Evolutionary conservation across 2,329 filamentous ascomycete genomes (phyloP), one percentile per base, ranked within the genome.

Genomic region (Botrytis byssoidea): DNA sequence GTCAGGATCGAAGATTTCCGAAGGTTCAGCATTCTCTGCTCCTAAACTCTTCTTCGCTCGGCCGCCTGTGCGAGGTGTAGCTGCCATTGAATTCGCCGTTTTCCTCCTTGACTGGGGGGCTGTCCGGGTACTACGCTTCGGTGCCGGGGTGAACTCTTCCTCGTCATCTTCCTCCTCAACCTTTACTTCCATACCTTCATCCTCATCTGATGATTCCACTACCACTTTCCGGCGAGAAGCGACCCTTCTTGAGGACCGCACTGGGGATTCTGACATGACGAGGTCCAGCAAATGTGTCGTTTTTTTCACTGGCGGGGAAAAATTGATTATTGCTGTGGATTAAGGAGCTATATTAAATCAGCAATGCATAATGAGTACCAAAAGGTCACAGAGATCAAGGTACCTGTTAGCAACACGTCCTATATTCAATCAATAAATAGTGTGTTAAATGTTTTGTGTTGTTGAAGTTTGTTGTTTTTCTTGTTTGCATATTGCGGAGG

Each of bases 131-230:
- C 86, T 88, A 74, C 87, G 87, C 72, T 88, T 85, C 6, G 79
- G 78, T 1, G 91, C 78, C 3, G 94, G 94, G 63, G 92, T 92
- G 79, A 94, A 96, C 68, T 97, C 93, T 76, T 93, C 92, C 42
- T 68, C 84, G 18, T 57, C 86, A 5, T 92, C 88, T 42, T 91
- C 86, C 42, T 89, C 86, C 40, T 89, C 85, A 74, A 88, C 86
- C 79, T 88, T 86, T 75, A 87, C 85, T 78, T 88, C 85, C 72
- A 89, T 85, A 76, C 92, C 89, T 73, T 94, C 92, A 74, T 97
- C 93, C 60, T 95, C 93, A 37, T 89, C 88, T 32, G 89, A 86
- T 14, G 91, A 94, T 77, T 97, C 94, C 74, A 95, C 85, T 66
- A 97, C 87, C 69, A 92, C 89, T 78, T 90, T 92, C 79, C 91